Evolutionary conservation across 257 asterid species (phyloP), one percentile per base, ranked within the genome.

Genomic region (Handroanthus guayacan): DNA sequence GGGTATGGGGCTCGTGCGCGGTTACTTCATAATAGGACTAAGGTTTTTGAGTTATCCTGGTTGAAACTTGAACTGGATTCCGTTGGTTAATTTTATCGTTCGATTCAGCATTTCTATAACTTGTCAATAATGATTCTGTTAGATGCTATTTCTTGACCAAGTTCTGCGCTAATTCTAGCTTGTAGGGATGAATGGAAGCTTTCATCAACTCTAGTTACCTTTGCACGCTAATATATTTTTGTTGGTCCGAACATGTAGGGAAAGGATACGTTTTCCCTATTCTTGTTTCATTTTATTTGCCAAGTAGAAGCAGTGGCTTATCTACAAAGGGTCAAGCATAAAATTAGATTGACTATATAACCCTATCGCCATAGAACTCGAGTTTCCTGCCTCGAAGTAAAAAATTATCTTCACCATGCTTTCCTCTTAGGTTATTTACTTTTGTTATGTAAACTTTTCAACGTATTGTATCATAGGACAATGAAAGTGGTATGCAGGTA

Each of bases 401-500:
- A 25, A 57, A 56, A 41, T n/a, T 38, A 18, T 13, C 12, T 17
- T 55, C 20, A 16, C 65, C 55, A 17, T 37, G 17, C 10, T 52
- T 12, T 70, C 17, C 39, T 39, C 20, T 70, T 55, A 56, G 57
- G 67, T 71, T 44, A 48, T 62, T 69, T 74, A 36, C 39, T 18
- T 62, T 12, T 62, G 38, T 9, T 62, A 47, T 10, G 8, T 9
- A 11, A 45, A 57, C 4, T 36, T 41, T 62, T 31, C 38, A 9
- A n/a, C 4, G 11, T 45, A 36, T 31, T 61, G 44, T 57, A 41
- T 41, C 7, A 14, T 62, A 41, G 12, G 37, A 45, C 20, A 60
- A 34, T 61, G 50, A 25, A 44, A 11, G 31, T n/a, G 5, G 47
- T 18, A 67, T 47, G 31, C 31, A 25, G 31, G 0, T 25, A 50